Base-by-base conservation (phyloP, 1,284 basidiomycete genomes). In the Papiliotrema fonsecae region DNA sequence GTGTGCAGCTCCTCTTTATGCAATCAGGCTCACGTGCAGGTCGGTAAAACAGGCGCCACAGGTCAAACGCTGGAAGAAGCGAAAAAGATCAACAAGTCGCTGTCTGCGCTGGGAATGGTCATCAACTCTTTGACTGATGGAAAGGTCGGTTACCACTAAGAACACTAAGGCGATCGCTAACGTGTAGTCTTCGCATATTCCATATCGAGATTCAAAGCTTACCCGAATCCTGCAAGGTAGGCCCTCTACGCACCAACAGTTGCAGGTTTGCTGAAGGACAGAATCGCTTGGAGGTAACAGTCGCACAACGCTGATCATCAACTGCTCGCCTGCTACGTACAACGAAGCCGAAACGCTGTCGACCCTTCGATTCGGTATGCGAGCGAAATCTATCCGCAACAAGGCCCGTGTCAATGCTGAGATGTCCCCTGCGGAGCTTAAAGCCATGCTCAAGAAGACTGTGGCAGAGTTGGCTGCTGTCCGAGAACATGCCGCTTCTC, bases 361-460 rank as follows among this genome's bases (percentile, higher is more conserved):
- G 0, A 99, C 96, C 1, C 81, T 99, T 28, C 87, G 96, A 26
- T 99, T 99, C 74, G 96, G 96, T 81, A 96, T 97, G 73, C 88
- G 93, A 54, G 96, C 96, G 27, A 99, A 99, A 75, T 89, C 88
- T 27, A 99, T 99, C 82, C 98, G 97, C 88, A 99, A 99, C 77
- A 92, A 89, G 63, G 96, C 96, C 47, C 86, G 93, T 50, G 89
- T 99, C 77, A 99, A 99, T 73, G 90, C 92, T 46, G 96, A 99
- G 72, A 81, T 99, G 41, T 97, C 93, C 0, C 94, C 96, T 1
- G 79, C 90, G 42, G 96, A 99, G 69, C 86, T 99, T 76, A 97
- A 97, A 69, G 84, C 82, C 10, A 77, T 96, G 36, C 79, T 99
- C 60, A 85, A 86, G 65, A 97, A 94, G 75, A 88, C 94, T 0